Conservation (phyloP, 805 yeast species). For the Candida coquimbonensis region DNA sequence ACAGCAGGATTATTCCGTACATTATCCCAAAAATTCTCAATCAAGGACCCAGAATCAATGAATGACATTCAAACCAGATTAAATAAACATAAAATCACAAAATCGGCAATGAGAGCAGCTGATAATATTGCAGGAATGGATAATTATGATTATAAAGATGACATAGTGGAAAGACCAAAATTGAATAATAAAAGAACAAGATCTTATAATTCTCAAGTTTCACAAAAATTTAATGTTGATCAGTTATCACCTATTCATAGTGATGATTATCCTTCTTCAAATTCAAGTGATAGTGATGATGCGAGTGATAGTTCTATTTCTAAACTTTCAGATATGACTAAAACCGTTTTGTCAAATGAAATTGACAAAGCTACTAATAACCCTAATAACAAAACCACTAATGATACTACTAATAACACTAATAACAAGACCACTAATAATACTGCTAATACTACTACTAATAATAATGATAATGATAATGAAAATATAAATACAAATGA, state of each 20-base stretch:
- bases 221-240: background rate
- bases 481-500: no score
- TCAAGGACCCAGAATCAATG: slow-evolving; percentile 18
- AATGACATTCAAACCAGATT: slow-evolving; percentile 27
- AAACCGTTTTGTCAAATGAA: no score
- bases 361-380: no score
- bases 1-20: slow-evolving; percentile 12
- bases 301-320: background rate
- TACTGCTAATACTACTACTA: no score
- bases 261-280: background rate
- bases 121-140: slow-evolving; percentile 41
- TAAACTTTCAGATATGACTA: no score
- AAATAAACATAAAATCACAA: slow-evolving; percentile 32
- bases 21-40: slow-evolving; percentile 15
- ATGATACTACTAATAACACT: no score
- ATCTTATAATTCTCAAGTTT: no score
- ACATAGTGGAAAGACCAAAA: slow-evolving; percentile 8
- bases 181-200: background rate
- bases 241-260: slow-evolving; percentile 5
- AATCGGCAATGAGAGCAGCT: slow-evolving; percentile 35
- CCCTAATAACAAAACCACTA: no score
- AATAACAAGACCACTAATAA: no score
- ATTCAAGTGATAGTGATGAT: background rate
- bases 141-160: slow-evolving; percentile 18
- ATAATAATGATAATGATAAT: no score